Evolutionary conservation across 2,329 filamentous ascomycete species (phyloP).

Genomic region (Exophiala viscosa): DNA sequence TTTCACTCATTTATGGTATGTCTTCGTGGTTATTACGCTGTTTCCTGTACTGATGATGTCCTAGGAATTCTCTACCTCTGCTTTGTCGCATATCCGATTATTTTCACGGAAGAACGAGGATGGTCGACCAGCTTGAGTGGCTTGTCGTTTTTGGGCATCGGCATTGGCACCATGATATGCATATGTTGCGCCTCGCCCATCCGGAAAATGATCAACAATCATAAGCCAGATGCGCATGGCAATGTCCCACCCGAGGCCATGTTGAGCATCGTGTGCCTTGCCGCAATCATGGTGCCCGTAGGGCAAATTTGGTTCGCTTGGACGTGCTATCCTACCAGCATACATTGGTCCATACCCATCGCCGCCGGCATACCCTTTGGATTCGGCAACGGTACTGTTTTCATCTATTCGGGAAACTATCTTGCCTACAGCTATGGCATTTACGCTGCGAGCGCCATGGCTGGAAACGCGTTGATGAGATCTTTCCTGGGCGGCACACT

Average conservation of each 20-base stretch:
- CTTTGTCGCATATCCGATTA: constrained; percentile 85
- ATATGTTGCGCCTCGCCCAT: constrained; percentile 63
- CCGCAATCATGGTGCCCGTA: constrained; percentile 67
- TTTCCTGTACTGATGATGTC: not conserved
- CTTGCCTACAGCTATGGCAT: constrained; percentile 74
- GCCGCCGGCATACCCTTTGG: constrained; percentile 77
- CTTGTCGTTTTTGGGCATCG: constrained; percentile 72
- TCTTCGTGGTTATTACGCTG: not conserved
- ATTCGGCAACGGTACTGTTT: constrained; percentile 69
- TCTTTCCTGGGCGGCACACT: constrained; percentile 72
- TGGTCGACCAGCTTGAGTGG: constrained; percentile 73
- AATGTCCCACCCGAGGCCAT: constrained; percentile 76
- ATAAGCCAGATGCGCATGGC: constrained; percentile 70
- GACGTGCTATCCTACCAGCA: constrained; percentile 72
- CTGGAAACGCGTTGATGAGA: constrained; percentile 72
- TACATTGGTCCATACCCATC: constrained; percentile 79
- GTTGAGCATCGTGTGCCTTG: constrained; percentile 74
- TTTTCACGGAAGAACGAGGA: constrained; percentile 70
- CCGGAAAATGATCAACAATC: constrained; percentile 71
- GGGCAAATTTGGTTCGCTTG: constrained; percentile 85
- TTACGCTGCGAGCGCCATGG: constrained; percentile 75
- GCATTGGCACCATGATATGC: constrained; percentile 52
- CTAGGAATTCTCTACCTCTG: constrained; percentile 76
- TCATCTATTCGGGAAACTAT: constrained; percentile 81
- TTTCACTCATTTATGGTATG: constrained; percentile 68